Evolutionary conservation across 306 rosid genomes (phyloP).

Genomic region (Rosa rugosa): DNA sequence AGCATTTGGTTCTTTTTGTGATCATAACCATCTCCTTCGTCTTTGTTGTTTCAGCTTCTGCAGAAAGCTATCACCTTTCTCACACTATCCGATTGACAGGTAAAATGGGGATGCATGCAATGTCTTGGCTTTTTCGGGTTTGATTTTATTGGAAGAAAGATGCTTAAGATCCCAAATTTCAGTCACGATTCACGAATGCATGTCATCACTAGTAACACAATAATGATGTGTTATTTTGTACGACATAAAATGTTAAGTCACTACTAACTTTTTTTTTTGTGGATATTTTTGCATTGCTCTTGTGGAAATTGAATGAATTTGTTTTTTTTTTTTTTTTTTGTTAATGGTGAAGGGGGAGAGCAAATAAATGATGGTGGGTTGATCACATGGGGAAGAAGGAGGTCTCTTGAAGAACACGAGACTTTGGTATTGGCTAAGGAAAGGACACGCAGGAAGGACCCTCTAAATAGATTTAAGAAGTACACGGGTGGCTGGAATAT

Average conservation of each 20-base stretch:
- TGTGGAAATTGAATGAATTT: background rate
- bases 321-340: background rate
- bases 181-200: background rate
- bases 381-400: slow-evolving; percentile 51
- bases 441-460: slow-evolving; percentile 58
- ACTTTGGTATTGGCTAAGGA: slow-evolving; percentile 53
- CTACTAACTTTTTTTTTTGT: too few relatives aligned
- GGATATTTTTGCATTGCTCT: background rate
- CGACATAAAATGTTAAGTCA: too few relatives aligned
- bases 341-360: slow-evolving; percentile 18
- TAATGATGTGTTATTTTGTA: background rate
- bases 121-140: background rate
- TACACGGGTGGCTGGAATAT: slow-evolving; percentile 89
- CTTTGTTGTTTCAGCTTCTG: background rate
- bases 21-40: background rate
- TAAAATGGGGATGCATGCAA: background rate
- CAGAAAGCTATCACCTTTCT: background rate
- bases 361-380: background rate
- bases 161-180: background rate
- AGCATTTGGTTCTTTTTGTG: background rate
- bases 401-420: slow-evolving; percentile 25
- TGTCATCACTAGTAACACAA: background rate
- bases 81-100: background rate
- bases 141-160: background rate
- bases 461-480: slow-evolving; percentile 36